Percentiles rank a stretch among this genome's conserved stretches.
Evolutionary conservation across 805 yeast genomes (phyloP).

Genomic region (Candida gorgasii): DNA sequence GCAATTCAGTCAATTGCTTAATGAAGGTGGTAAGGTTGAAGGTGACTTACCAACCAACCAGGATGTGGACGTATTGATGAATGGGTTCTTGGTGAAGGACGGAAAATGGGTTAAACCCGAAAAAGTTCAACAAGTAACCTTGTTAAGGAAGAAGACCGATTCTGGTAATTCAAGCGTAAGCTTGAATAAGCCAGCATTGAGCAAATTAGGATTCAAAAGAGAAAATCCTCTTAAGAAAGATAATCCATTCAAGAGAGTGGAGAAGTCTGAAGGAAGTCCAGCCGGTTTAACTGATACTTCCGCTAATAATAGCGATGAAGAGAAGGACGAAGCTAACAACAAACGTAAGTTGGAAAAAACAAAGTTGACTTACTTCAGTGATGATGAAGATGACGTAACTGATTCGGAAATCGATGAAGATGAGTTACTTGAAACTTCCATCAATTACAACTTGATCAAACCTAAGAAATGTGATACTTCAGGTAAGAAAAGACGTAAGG

Average conservation of each 20-base stretch:
- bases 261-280: slow-evolving; percentile 16
- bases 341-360: slow-evolving; percentile 46
- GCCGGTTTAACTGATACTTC: slow-evolving; percentile 47
- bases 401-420: slow-evolving; percentile 41
- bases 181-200: neutral
- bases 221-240: slow-evolving; percentile 6
- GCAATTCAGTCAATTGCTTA: slow-evolving; percentile 34
- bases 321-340: slow-evolving; percentile 42
- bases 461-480: slow-evolving; percentile 61
- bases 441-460: slow-evolving; percentile 42
- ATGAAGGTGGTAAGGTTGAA: slow-evolving; percentile 45
- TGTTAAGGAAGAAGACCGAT: slow-evolving; percentile 25
- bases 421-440: slow-evolving; percentile 34
- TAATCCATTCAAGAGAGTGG: slow-evolving; percentile 5
- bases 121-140: slow-evolving; percentile 30
- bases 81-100: slow-evolving; percentile 58
- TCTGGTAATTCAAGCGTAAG: neutral
- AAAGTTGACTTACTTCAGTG: slow-evolving; percentile 58
- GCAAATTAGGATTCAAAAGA: neutral
- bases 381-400: slow-evolving; percentile 51
- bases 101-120: slow-evolving; percentile 58
- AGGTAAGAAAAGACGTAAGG: slow-evolving; percentile 75
- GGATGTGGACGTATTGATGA: slow-evolving; percentile 61
- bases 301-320: slow-evolving; percentile 39
- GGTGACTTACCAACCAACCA: slow-evolving; percentile 57